phyloP scores from a whole-genome alignment of 2,329 filamentous ascomycete genomes.

The Penicillium sp. region DNA sequence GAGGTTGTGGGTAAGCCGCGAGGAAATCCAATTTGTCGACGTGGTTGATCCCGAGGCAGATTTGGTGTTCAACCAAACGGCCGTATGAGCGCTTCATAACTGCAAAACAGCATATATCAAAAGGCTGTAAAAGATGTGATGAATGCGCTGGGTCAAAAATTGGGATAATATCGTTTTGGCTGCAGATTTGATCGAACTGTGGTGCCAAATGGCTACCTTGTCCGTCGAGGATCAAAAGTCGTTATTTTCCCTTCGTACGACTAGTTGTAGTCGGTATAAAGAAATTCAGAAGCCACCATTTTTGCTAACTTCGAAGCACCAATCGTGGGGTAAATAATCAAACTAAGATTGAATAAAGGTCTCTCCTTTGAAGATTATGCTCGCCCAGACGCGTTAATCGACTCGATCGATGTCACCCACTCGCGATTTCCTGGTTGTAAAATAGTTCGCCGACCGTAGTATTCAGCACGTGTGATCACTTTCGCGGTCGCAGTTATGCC shows the following conservation, averaged over 20 bases:
- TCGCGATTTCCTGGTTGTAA: slow-evolving; percentile 14
- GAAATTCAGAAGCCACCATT: slow-evolving; percentile 39
- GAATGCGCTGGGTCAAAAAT: too few relatives aligned
- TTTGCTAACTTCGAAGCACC: slow-evolving; percentile 17
- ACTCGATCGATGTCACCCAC: slow-evolving; percentile 16
- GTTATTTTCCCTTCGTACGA: slow-evolving; percentile 26
- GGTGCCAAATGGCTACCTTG: slow-evolving; percentile 36
- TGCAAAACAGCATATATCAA: slow-evolving; percentile 8
- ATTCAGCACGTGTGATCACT: background rate
- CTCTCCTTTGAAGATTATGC: slow-evolving; percentile 16
- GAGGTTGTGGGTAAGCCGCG: too few relatives aligned
- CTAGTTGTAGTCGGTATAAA: slow-evolving; percentile 34
- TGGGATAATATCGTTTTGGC: slow-evolving; percentile 35
- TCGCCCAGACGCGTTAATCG: slow-evolving; percentile 5
- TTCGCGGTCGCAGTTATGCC: background rate
- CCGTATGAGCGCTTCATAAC: background rate
- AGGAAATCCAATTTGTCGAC: too few relatives aligned
- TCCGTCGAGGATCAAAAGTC: slow-evolving; percentile 41
- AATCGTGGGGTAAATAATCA: background rate
- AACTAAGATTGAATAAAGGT: slow-evolving; percentile 8
- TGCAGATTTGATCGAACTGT: slow-evolving; percentile 38
- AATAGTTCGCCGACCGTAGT: background rate
- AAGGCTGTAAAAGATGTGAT: too few relatives aligned
- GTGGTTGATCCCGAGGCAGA: too few relatives aligned
- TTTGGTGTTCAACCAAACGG: too few relatives aligned